Evolutionary conservation across 2,329 filamentous ascomycete species (phyloP).

Genomic region (Botrytis cinerea): DNA sequence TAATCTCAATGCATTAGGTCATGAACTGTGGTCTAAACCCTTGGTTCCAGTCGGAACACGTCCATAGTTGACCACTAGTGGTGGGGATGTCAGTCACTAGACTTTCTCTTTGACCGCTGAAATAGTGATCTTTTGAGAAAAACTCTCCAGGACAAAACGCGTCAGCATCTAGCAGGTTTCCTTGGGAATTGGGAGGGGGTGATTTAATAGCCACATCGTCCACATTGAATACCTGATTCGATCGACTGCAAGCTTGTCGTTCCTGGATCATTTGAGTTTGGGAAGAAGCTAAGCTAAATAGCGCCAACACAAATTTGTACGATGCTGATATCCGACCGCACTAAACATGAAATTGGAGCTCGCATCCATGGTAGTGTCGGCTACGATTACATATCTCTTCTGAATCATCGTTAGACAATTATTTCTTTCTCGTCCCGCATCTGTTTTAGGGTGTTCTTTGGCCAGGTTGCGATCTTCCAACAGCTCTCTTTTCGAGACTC

Average conservation of each 20-base stretch:
- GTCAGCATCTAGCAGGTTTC: slow-evolving; percentile 13
- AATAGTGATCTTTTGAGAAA: neutral
- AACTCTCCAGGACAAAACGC: neutral
- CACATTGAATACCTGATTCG: neutral
- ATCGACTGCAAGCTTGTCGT: slow-evolving; percentile 11
- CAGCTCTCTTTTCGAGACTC: neutral
- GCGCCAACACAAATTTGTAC: neutral
- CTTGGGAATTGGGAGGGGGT: neutral
- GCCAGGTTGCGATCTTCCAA: neutral
- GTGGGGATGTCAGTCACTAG: neutral
- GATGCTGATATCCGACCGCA: neutral
- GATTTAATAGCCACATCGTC: neutral
- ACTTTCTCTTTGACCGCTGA: slow-evolving; percentile 8
- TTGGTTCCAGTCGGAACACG: slow-evolving; percentile 10
- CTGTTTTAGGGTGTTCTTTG: slow-evolving; percentile 11
- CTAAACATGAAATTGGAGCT: slow-evolving; percentile 12
- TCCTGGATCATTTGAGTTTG: slow-evolving; percentile 14
- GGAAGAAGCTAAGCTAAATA: neutral
- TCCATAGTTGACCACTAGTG: neutral
- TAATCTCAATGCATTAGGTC: slow-evolving; percentile 17
- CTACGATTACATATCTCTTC: neutral
- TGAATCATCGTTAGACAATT: neutral
- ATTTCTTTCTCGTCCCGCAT: neutral
- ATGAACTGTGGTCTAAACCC: neutral
- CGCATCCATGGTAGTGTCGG: slow-evolving; percentile 1